phyloP scores from a whole-genome alignment of 441 rosid species.

The Syzygium syzygioides region DNA sequence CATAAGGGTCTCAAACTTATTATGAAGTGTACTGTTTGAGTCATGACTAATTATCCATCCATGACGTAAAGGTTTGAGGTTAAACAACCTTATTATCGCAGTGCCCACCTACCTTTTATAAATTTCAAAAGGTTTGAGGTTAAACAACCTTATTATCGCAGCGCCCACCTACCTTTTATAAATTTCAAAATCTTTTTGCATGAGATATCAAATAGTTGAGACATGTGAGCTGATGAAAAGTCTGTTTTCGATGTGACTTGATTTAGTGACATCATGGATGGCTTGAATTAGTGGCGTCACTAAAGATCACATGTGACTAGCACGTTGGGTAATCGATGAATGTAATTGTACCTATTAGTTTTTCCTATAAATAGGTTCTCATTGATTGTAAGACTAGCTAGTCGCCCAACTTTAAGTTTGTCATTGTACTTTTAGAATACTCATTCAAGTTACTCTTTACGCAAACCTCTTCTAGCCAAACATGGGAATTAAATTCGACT shows the following conservation, averaged over 20 bases:
- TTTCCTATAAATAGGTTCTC: background rate
- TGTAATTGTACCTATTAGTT: background rate
- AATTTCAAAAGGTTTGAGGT: background rate
- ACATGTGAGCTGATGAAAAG: background rate
- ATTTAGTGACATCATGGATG: background rate
- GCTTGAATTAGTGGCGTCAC: background rate
- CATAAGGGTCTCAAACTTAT: background rate
- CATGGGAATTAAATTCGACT: background rate
- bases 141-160: background rate
- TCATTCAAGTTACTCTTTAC: background rate
- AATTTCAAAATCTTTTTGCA: background rate
- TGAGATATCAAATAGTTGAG: background rate
- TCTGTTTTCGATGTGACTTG: accelerated
- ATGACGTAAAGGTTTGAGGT: background rate
- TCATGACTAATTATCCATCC: background rate
- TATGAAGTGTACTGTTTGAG: background rate
- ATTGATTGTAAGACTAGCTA: background rate
- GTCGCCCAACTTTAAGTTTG: background rate
- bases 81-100: too few species aligned
- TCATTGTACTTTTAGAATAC: background rate
- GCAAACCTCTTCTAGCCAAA: background rate
- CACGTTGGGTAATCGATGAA: background rate
- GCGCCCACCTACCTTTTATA: background rate
- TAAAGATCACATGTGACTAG: background rate
- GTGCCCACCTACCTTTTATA: too few species aligned